phyloP scores from a whole-genome alignment of 805 yeast species.

The Myxozyma kluyveri region DNA sequence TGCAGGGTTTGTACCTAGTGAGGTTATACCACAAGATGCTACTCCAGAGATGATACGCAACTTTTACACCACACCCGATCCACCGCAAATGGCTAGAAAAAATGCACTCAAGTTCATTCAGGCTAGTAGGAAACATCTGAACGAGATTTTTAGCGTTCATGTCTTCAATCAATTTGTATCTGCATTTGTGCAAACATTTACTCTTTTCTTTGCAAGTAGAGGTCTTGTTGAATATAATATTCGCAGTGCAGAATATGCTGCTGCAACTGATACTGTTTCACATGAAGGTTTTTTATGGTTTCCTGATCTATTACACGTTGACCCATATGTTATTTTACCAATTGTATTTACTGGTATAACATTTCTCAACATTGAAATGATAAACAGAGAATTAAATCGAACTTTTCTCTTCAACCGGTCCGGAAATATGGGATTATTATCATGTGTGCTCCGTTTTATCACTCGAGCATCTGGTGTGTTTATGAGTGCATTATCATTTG shows the following conservation, averaged over 20 bases:
- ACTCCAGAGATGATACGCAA: not conserved
- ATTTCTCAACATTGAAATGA: slow-evolving; percentile 57
- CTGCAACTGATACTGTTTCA: slow-evolving; percentile 3
- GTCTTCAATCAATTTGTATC: slow-evolving; percentile 7
- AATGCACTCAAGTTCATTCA: not conserved
- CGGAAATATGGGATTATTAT: not conserved
- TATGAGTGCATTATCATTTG: slow-evolving; percentile 78
- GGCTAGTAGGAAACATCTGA: not conserved
- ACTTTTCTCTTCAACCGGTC: not conserved
- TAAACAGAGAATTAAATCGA: slow-evolving; percentile 5
- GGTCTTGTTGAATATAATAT: slow-evolving; percentile 18
- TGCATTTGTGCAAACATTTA: slow-evolving; percentile 13
- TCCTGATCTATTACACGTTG: slow-evolving; percentile 56
- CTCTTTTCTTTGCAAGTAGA: slow-evolving; percentile 18
- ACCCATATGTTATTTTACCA: slow-evolving; percentile 67
- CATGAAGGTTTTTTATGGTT: slow-evolving; percentile 57
- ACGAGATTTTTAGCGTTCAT: slow-evolving; percentile 4
- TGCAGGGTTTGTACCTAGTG: not conserved
- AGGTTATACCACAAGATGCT: not conserved
- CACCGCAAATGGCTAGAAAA: not conserved
- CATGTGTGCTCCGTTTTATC: not conserved
- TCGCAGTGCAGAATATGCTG: slow-evolving; percentile 8
- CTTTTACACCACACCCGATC: slow-evolving; percentile 6
- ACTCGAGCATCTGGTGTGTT: slow-evolving; percentile 72
- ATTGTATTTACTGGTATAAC: slow-evolving; percentile 66